A percentile compares a stretch with the other conserved stretches of the same genome.
These are phyloP conservation scores for Pueraria montana DNA, from an alignment of 306 rosid genomes.

Conservation along the genomic window DNA sequence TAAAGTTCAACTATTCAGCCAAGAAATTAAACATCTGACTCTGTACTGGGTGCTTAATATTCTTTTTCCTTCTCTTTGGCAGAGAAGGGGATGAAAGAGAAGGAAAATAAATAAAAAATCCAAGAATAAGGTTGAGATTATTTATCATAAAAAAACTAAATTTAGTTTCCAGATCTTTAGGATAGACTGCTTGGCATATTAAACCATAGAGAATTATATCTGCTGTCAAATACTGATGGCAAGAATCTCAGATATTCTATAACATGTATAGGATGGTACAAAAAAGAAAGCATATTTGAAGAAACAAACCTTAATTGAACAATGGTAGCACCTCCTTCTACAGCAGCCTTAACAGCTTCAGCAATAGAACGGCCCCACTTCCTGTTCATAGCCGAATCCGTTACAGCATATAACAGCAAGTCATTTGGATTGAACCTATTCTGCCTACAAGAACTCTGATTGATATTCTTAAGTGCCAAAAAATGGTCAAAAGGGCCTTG, in stretches of 20 bases:
- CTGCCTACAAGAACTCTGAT: conserved; percentile 56
- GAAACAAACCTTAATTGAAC: conserved; percentile 85
- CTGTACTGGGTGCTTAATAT: background rate
- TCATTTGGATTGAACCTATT: conserved; percentile 70
- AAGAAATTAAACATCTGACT: conserved; percentile 17
- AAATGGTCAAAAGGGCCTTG: conserved; percentile 94
- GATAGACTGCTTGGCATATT: conserved; percentile 6
- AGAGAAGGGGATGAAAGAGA: background rate
- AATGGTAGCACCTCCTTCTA: conserved; percentile 95
- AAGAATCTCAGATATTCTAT: conserved; percentile 24
- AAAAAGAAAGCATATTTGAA: conserved; percentile 32
- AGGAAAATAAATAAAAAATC: too few species aligned
- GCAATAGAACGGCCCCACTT: conserved; percentile 88
- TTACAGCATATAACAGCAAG: conserved; percentile 86
- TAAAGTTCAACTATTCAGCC: background rate
- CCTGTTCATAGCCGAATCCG: conserved; percentile 85
- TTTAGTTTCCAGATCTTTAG: conserved; percentile 34
- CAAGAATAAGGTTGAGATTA: too few species aligned
- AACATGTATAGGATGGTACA: conserved; percentile 9
- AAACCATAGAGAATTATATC: conserved; percentile 5
- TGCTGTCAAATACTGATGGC: background rate
- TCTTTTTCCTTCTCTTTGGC: background rate
- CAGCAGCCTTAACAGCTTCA: conserved; percentile 91
- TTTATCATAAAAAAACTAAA: background rate
- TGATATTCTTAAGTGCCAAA: conserved; percentile 61